These are phyloP conservation scores for Termitomyces titanicus DNA, from an alignment of 768 basidiomycete genomes.

Conservation along the genomic window DNA sequence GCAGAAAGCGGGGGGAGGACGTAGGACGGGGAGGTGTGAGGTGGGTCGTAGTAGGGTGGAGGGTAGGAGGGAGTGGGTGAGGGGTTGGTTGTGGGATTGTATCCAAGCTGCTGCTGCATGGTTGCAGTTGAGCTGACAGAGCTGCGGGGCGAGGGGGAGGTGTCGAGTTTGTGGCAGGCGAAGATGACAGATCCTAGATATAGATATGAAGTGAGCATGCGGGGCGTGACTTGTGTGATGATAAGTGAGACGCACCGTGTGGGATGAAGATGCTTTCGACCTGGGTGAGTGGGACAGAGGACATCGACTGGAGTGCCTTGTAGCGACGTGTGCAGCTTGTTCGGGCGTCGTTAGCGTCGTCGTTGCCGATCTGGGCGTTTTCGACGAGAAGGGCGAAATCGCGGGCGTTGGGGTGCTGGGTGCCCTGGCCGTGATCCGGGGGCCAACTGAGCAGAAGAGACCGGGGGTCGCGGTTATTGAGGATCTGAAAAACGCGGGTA, in stretches of 20 bases:
- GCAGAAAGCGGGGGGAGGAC: slow-evolving; percentile 37
- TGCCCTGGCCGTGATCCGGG: slow-evolving; percentile 47
- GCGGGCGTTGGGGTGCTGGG: slow-evolving; percentile 32
- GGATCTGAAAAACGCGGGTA: slow-evolving; percentile 75
- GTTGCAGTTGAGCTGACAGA: slow-evolving; percentile 33
- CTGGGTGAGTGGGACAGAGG: slow-evolving; percentile 48
- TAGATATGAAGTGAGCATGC: slow-evolving; percentile 4
- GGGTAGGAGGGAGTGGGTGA: slow-evolving; percentile 16
- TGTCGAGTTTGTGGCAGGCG: slow-evolving; percentile 65
- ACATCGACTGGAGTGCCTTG: slow-evolving; percentile 67
- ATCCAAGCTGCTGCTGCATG: slow-evolving; percentile 47
- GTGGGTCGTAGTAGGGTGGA: slow-evolving; percentile 37
- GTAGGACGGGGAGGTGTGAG: slow-evolving; percentile 27
- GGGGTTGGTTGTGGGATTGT: slow-evolving; percentile 32
- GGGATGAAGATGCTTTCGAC: slow-evolving; percentile 90
- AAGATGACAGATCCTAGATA: slow-evolving; percentile 62
- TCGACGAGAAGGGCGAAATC: slow-evolving; percentile 62
- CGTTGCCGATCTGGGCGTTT: slow-evolving; percentile 58
- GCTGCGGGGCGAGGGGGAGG: slow-evolving; percentile 38
- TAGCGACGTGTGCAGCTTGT: slow-evolving; percentile 85
- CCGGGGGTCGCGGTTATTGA: slow-evolving; percentile 56
- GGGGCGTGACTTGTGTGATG: slow-evolving; percentile 8
- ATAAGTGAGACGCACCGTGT: slow-evolving; percentile 58
- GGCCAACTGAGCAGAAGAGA: slow-evolving; percentile 74
- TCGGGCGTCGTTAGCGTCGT: slow-evolving; percentile 65